Percentiles rank a stretch among this genome's conserved stretches.
Evolutionary conservation across 768 basidiomycete species (phyloP).

Genomic region (Nevesoporus exiguus): DNA sequence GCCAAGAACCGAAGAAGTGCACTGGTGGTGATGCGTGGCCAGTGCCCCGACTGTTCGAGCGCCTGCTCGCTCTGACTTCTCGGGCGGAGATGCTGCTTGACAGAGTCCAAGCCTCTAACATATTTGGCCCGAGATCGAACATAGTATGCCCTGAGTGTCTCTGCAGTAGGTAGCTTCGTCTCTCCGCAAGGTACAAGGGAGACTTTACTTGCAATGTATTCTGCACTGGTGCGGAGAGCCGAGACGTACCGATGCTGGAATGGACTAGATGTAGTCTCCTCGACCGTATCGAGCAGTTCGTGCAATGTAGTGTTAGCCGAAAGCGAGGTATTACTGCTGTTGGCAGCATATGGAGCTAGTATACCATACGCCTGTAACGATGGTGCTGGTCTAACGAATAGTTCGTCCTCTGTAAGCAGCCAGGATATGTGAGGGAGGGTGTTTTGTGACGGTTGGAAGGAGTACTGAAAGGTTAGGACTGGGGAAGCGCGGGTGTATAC

Average conservation of each 20-base stretch:
- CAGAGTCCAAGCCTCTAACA: background rate
- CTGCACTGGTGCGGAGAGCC: constrained; percentile 6
- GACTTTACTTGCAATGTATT: constrained; percentile 5
- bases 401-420: background rate
- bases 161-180: background rate
- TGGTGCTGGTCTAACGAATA: constrained; percentile 9
- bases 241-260: constrained; percentile 14
- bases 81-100: constrained; percentile 15
- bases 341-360: background rate
- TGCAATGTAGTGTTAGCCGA: background rate
- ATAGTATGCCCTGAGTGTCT: constrained; percentile 11
- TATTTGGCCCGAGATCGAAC: constrained; percentile 6
- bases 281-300: constrained; percentile 2
- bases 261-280: constrained; percentile 4
- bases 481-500: background rate
- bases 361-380: background rate
- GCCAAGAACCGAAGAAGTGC: constrained; percentile 32
- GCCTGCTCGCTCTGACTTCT: constrained; percentile 16
- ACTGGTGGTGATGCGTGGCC: constrained; percentile 37
- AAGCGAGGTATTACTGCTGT: background rate
- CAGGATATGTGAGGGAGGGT: background rate
- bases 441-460: background rate
- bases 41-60: constrained; percentile 26
- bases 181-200: background rate
- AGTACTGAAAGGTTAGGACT: background rate